Percentiles rank a stretch among this genome's conserved stretches.
Conservation (phyloP, 2,329 filamentous ascomycete genomes). For the Colletotrichum tabaci region DNA sequence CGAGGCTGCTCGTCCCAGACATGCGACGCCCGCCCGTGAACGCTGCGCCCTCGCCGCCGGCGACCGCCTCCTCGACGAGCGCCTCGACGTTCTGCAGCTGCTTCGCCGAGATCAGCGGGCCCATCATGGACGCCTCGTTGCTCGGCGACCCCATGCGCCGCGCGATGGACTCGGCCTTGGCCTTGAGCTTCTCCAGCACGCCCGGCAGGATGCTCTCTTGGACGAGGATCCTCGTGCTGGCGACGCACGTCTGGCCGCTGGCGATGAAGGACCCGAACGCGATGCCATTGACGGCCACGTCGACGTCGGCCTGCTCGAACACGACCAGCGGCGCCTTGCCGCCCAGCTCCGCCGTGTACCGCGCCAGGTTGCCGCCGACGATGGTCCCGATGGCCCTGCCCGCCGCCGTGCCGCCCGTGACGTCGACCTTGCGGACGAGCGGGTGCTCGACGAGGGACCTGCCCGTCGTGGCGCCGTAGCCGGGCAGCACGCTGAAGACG, state of each 20-base stretch:
- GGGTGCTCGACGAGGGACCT: slow-evolving; percentile 67
- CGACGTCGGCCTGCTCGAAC: slow-evolving; percentile 75
- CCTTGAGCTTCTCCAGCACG: slow-evolving; percentile 75
- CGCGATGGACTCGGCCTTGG: slow-evolving; percentile 71
- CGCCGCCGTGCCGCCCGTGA: slow-evolving; percentile 82
- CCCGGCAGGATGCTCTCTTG: slow-evolving; percentile 76
- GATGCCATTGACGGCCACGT: slow-evolving; percentile 78
- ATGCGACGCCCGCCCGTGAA: slow-evolving; percentile 65
- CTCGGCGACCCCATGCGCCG: slow-evolving; percentile 70
- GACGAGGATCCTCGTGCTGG: slow-evolving; percentile 82
- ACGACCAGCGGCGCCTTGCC: slow-evolving; percentile 80
- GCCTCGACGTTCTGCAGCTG: slow-evolving; percentile 78
- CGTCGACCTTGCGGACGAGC: slow-evolving; percentile 76
- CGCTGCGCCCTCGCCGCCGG: slow-evolving; percentile 59
- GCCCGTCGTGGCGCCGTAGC: slow-evolving; percentile 67
- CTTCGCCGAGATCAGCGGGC: slow-evolving; percentile 72
- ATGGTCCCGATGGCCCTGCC: slow-evolving; percentile 78
- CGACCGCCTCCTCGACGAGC: slow-evolving; percentile 76
- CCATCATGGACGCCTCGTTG: slow-evolving; percentile 74
- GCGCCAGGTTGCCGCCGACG: slow-evolving; percentile 76
- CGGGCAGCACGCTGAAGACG: slow-evolving; percentile 75
- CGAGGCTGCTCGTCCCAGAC: slow-evolving; percentile 61
- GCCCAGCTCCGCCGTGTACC: slow-evolving; percentile 80
- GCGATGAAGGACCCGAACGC: slow-evolving; percentile 72
- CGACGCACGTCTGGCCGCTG: slow-evolving; percentile 74